These are phyloP conservation scores for Thermoascus crustaceus DNA, from an alignment of 2,329 filamentous ascomycete genomes.

Conservation along the genomic window DNA sequence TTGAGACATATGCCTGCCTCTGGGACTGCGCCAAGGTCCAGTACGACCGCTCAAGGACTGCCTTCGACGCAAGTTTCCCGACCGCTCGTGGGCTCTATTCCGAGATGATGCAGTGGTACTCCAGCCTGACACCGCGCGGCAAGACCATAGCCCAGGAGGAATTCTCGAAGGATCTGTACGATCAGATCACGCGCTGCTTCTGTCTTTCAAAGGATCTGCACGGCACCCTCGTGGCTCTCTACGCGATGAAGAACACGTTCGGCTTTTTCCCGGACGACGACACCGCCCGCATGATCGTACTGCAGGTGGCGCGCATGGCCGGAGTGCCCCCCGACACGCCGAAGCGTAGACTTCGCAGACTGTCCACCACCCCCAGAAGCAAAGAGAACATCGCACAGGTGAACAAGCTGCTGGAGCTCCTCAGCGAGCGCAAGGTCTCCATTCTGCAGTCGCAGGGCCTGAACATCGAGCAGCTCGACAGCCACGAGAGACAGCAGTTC, in stretches of 20 bases:
- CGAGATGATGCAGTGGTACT: conserved; percentile 43
- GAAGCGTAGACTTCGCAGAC: conserved; percentile 32
- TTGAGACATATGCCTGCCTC: conserved; percentile 60
- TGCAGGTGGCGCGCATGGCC: conserved; percentile 41
- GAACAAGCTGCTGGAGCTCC: conserved; percentile 34
- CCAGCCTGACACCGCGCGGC: conserved; percentile 21
- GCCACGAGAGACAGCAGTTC: conserved; percentile 29
- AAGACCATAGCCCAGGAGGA: conserved; percentile 24
- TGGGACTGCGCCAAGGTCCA: conserved; percentile 49
- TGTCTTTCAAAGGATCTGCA: conserved; percentile 41
- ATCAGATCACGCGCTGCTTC: conserved; percentile 46
- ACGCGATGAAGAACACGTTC: conserved; percentile 38
- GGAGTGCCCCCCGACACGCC: conserved; percentile 25
- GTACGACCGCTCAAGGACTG: conserved; percentile 39
- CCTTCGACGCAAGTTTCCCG: conserved; percentile 41
- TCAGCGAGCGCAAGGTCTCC: conserved; percentile 32
- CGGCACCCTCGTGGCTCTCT: conserved; percentile 43
- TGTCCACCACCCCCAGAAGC: conserved; percentile 33
- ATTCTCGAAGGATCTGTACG: conserved; percentile 43
- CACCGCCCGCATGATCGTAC: conserved; percentile 40
- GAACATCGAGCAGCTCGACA: conserved; percentile 27
- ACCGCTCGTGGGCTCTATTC: conserved; percentile 38
- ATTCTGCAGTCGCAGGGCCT: conserved; percentile 24
- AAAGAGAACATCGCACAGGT: conserved; percentile 40
- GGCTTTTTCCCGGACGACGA: conserved; percentile 38